Conservation (phyloP, 2,329 filamentous ascomycete genomes). For the Fusarium austroafricanum region DNA sequence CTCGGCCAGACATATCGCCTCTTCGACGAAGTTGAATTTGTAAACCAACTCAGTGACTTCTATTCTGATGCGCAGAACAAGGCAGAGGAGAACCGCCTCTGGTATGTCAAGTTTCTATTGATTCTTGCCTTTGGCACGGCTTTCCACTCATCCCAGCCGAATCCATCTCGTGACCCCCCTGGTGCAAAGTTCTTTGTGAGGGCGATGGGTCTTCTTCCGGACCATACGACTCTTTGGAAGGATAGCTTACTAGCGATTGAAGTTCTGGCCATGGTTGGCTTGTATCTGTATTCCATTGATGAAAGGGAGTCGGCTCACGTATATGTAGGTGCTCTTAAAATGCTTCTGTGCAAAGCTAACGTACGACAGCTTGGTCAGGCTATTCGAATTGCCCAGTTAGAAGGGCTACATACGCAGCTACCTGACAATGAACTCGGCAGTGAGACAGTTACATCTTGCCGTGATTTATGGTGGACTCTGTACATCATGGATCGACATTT, state of each 20-base stretch:
- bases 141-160: conserved; percentile 34
- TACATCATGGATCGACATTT: conserved; percentile 57
- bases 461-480: conserved; percentile 56
- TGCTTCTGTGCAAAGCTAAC: background rate
- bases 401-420: conserved; percentile 55
- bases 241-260: conserved; percentile 54
- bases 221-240: conserved; percentile 50
- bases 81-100: conserved; percentile 48
- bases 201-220: conserved; percentile 53
- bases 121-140: conserved; percentile 57
- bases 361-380: conserved; percentile 52
- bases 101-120: conserved; percentile 64
- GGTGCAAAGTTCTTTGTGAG: conserved; percentile 49
- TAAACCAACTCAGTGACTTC: conserved; percentile 43
- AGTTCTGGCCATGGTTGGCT: conserved; percentile 50
- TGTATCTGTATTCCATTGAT: conserved; percentile 55
- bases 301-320: conserved; percentile 51
- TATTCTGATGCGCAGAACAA: conserved; percentile 38
- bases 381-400: conserved; percentile 55
- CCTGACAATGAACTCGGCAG: conserved; percentile 51
- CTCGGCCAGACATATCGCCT: conserved; percentile 52
- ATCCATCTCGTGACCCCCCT: conserved; percentile 48
- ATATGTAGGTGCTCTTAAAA: conserved; percentile 34
- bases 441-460: conserved; percentile 49
- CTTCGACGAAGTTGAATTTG: conserved; percentile 50